A percentile compares a stretch with the other conserved stretches of the same genome.
Evolutionary conservation across 108 stramenopile species (phyloP).

Genomic region (Skeletonema tropicum): DNA sequence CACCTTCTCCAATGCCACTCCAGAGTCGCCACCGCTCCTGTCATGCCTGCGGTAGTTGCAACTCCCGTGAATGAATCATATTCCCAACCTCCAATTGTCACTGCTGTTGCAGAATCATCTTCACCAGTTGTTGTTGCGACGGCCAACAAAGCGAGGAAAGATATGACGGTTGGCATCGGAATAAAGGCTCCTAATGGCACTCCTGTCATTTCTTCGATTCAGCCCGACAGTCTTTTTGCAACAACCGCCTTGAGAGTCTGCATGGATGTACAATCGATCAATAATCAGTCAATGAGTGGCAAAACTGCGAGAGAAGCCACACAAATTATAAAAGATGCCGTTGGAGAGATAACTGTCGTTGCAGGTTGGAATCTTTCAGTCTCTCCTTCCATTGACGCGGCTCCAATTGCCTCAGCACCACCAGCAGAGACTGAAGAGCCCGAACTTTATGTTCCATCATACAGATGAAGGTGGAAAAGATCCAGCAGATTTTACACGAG

Average conservation of each 20-base stretch:
- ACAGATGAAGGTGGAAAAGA: background rate
- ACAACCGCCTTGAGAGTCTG: background rate
- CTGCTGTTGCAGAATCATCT: slow-evolving; percentile 1
- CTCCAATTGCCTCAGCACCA: background rate
- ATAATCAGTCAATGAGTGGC: background rate
- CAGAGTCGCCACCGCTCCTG: too few species aligned
- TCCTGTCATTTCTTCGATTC: background rate
- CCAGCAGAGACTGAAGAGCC: background rate
- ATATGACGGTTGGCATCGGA: background rate
- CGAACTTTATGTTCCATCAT: background rate
- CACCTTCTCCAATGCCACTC: too few species aligned
- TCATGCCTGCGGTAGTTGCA: background rate
- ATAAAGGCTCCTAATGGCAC: slow-evolving; percentile 3
- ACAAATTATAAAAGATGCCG: background rate
- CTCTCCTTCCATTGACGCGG: background rate
- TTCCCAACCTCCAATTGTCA: background rate
- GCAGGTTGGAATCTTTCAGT: background rate
- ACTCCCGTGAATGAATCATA: background rate
- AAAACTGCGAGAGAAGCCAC: background rate
- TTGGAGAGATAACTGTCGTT: background rate
- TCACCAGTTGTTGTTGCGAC: too few species aligned
- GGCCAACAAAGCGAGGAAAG: background rate
- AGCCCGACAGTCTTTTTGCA: too few species aligned
- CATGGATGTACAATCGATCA: background rate
- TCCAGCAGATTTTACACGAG: too few species aligned